Evolutionary conservation across 345 rosid genomes (phyloP), one percentile per base, ranked within the genome.

Genomic region (Viola odorata): DNA sequence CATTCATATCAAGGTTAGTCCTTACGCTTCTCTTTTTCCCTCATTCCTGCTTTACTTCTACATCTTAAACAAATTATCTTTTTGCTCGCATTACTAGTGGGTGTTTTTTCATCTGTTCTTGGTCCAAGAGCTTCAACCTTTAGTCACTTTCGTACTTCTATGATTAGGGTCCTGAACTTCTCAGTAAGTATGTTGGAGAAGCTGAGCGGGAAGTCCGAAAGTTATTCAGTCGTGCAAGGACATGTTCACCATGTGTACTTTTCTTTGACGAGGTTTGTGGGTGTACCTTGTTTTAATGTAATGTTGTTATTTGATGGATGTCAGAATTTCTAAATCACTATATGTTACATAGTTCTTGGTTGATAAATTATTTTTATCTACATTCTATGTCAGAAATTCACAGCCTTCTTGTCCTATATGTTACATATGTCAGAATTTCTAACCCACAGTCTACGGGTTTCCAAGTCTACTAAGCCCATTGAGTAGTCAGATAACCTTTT

Each of bases 151-250:
- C 32, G 32, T 23, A 23, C 50, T 47, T 7, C 13, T 5, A 47
- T 11, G 12, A 36, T 61, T 73, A 90, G 99, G 97, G 92, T 60
- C 95, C 97, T 72, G 96, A 94, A 72, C 81, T 91, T 66, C 72
- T 94, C 69, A 88, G 79, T 64, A 91, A 94, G 78, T 91, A 88
- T 62, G 97, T 94, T 67, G 99, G 99, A 69, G 99, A 94, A 82
- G 88, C 95, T 54, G 97, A 94, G 82, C 78, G 73, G 72, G 99
- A 91, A 58, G 85, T 94, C 74, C 77, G 96, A 51, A 85, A 82
- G 9, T 71, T 94, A 66, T 94, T 91, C 69, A 75, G 68, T 54
- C 99, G 95, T 16, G 97, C 97, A 39, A 81, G 95, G 74, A 75
- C 92, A 50, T 85, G 97, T 60, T 70, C 91, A 3, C 99, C 99